A percentile compares a stretch with the other conserved stretches of the same genome.
These are phyloP conservation scores for Artemisia annua DNA, from an alignment of 129 eudicot species.

Conservation along the genomic window DNA sequence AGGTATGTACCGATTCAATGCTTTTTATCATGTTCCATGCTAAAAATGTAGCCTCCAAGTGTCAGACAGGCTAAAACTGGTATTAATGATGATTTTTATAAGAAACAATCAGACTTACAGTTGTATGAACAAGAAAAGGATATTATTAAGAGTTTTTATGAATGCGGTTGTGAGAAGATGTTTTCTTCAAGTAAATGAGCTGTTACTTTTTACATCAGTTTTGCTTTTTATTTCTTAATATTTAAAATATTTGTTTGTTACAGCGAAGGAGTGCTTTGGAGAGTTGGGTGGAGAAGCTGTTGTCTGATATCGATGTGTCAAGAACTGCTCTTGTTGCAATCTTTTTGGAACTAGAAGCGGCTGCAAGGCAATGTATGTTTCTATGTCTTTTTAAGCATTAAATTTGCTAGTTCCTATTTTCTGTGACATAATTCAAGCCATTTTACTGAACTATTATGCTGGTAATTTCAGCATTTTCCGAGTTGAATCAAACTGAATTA, in stretches of 20 bases:
- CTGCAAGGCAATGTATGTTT: constrained; percentile 78
- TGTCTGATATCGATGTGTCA: constrained; percentile 70
- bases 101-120: too few species aligned
- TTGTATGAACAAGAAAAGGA: too few species aligned
- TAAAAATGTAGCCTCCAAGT: too few species aligned
- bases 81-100: too few species aligned
- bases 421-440: not conserved
- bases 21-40: not conserved
- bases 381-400: constrained; percentile 16
- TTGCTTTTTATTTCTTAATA: not conserved
- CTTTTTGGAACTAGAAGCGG: constrained; percentile 90
- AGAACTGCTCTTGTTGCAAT: constrained; percentile 76
- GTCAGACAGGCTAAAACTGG: too few species aligned
- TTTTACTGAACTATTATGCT: constrained; percentile 17
- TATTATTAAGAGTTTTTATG: too few species aligned
- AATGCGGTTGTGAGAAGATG: too few species aligned
- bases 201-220: not conserved
- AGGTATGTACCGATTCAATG: constrained; percentile 39
- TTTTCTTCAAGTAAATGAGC: not conserved
- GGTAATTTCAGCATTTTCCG: constrained; percentile 59
- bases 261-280: constrained; percentile 87
- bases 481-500: constrained; percentile 37
- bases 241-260: constrained; percentile 30
- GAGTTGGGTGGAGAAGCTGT: constrained; percentile 70
- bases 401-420: not conserved